Evolutionary conservation across 2,329 filamentous ascomycete species (phyloP).

Genomic region (Hymenoscyphus scutula): DNA sequence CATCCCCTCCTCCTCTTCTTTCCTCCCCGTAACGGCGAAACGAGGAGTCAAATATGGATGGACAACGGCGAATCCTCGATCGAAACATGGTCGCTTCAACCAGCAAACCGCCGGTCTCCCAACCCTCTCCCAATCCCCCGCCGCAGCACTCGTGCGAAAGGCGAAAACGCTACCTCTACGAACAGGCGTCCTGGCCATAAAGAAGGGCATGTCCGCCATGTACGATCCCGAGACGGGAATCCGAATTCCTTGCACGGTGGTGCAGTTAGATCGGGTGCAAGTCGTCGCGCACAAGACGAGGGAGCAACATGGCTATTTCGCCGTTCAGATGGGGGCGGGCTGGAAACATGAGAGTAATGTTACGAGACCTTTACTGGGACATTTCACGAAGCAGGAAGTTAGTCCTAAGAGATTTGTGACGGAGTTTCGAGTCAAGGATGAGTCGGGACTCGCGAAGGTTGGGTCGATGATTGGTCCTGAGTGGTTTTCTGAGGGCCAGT

Average conservation of each 20-base stretch:
- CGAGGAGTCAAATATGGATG: slow-evolving; percentile 49
- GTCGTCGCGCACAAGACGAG: slow-evolving; percentile 84
- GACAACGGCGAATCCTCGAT: slow-evolving; percentile 52
- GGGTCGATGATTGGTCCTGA: slow-evolving; percentile 77
- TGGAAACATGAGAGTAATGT: slow-evolving; percentile 72
- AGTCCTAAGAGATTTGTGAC: slow-evolving; percentile 79
- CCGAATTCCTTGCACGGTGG: slow-evolving; percentile 82
- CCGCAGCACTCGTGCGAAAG: slow-evolving; percentile 58
- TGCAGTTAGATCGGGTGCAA: slow-evolving; percentile 90
- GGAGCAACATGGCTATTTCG: slow-evolving; percentile 83
- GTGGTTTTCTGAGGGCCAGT: slow-evolving; percentile 90
- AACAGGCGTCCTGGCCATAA: slow-evolving; percentile 79
- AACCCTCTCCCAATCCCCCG: slow-evolving; percentile 54
- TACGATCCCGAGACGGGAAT: slow-evolving; percentile 74
- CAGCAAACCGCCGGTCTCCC: slow-evolving; percentile 56
- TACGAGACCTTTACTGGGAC: slow-evolving; percentile 78
- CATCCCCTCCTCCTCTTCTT: slow-evolving; percentile 32
- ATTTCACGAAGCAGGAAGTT: slow-evolving; percentile 79
- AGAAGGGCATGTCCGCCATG: slow-evolving; percentile 94
- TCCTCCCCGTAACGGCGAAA: slow-evolving; percentile 36
- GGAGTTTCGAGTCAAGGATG: slow-evolving; percentile 81
- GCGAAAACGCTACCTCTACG: slow-evolving; percentile 62
- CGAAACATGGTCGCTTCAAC: slow-evolving; percentile 56
- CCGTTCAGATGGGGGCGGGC: slow-evolving; percentile 84
- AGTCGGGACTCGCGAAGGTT: slow-evolving; percentile 70